These are phyloP conservation scores for Cryptococcus sp. DNA, from an alignment of 1,284 basidiomycete species.

Conservation along the genomic window DNA sequence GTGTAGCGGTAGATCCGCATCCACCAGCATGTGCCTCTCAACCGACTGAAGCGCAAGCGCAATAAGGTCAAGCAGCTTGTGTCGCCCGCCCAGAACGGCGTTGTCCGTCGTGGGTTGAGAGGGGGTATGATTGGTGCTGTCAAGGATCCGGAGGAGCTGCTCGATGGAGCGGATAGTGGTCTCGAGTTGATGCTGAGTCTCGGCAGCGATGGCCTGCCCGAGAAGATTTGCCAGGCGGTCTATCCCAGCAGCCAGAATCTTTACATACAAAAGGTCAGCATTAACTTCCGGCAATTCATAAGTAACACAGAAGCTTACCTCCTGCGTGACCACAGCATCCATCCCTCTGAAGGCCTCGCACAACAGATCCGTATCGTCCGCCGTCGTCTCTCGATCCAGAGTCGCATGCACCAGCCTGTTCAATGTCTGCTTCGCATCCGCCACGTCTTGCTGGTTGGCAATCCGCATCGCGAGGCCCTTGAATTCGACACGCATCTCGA, in stretches of 20 bases:
- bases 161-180: slow-evolving; percentile 27
- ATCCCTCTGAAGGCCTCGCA: slow-evolving; percentile 46
- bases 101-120: slow-evolving; percentile 10
- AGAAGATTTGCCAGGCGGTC: slow-evolving; percentile 36
- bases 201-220: slow-evolving; percentile 33
- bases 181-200: slow-evolving; percentile 32
- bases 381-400: slow-evolving; percentile 35
- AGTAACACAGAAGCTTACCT: slow-evolving; percentile 20
- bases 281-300: background rate
- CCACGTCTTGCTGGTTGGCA: slow-evolving; percentile 28
- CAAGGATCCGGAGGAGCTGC: slow-evolving; percentile 38
- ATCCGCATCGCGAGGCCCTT: slow-evolving; percentile 43
- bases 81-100: slow-evolving; percentile 25
- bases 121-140: slow-evolving; percentile 17
- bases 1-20: slow-evolving; percentile 25
- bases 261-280: background rate
- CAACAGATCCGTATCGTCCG: slow-evolving; percentile 45
- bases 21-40: slow-evolving; percentile 31
- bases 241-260: slow-evolving; percentile 40
- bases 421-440: slow-evolving; percentile 34
- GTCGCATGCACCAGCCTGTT: slow-evolving; percentile 32
- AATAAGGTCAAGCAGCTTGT: slow-evolving; percentile 38
- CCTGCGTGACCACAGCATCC: slow-evolving; percentile 38
- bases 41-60: slow-evolving; percentile 35
- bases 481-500: slow-evolving; percentile 48